A percentile compares a stretch with the other conserved stretches of the same genome.
phyloP scores from a whole-genome alignment of 2,329 filamentous ascomycete species.

The Didymella glomerata region DNA sequence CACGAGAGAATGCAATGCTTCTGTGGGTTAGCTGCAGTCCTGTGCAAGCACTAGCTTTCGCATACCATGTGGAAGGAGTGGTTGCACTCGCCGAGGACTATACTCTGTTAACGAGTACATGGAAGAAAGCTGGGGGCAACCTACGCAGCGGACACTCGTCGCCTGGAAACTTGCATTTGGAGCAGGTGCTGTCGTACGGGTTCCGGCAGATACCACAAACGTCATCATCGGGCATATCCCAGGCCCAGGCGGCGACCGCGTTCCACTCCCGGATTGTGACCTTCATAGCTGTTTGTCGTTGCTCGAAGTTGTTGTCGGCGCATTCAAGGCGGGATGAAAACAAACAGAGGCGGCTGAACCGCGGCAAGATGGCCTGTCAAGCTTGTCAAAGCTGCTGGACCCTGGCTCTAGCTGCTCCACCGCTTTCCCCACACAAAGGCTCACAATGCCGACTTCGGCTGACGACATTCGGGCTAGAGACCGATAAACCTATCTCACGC shows the following conservation, averaged over 20 bases:
- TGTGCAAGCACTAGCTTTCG: not conserved
- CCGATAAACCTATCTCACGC: conserved; percentile 8
- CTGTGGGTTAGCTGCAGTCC: conserved; percentile 13
- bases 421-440: conserved; percentile 21
- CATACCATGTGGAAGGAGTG: conserved; percentile 96
- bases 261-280: conserved; percentile 94
- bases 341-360: conserved; percentile 28
- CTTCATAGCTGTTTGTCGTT: conserved; percentile 71
- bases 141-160: conserved; percentile 92
- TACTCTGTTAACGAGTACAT: conserved; percentile 21
- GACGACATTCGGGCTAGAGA: conserved; percentile 20
- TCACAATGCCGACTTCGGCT: conserved; percentile 19
- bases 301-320: conserved; percentile 14
- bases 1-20: conserved; percentile 96
- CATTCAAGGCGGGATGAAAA: conserved; percentile 27
- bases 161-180: conserved; percentile 96
- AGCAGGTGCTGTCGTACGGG: conserved; percentile 96
- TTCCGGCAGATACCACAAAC: conserved; percentile 98
- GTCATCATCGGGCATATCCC: conserved; percentile 97
- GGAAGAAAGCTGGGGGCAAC: conserved; percentile 42
- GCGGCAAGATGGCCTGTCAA: conserved; percentile 34
- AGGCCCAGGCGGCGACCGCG: conserved; percentile 94
- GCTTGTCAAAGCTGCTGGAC: not conserved
- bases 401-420: conserved; percentile 20
- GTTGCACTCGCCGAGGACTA: conserved; percentile 94